These are phyloP conservation scores for Leccinum huronense DNA, from an alignment of 1,284 basidiomycete species.

Conservation along the genomic window DNA sequence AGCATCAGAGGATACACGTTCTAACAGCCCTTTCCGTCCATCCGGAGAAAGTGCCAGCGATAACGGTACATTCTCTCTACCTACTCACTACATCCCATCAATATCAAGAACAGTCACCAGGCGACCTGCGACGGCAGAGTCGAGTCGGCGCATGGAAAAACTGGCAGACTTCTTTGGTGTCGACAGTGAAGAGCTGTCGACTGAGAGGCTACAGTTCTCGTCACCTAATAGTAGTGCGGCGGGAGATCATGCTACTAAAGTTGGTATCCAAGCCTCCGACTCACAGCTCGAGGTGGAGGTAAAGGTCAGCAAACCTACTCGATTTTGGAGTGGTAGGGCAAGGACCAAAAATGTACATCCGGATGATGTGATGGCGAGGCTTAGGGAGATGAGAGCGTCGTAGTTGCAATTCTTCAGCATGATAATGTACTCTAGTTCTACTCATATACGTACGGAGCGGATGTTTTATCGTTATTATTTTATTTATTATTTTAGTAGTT, in stretches of 20 bases:
- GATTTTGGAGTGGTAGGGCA: slow-evolving; percentile 40
- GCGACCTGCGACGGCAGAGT: slow-evolving; percentile 10
- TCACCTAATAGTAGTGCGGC: slow-evolving; percentile 10
- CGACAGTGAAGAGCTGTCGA: slow-evolving; percentile 44
- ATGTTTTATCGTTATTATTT: not conserved
- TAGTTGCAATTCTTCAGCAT: slow-evolving; percentile 1
- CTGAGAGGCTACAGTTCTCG: not conserved
- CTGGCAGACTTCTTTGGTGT: slow-evolving; percentile 61
- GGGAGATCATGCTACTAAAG: slow-evolving; percentile 6
- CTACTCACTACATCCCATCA: not conserved
- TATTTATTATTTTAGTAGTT: not conserved
- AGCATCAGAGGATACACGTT: slow-evolving; percentile 3
- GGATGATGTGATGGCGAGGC: slow-evolving; percentile 46
- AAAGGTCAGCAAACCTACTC: slow-evolving; percentile 35
- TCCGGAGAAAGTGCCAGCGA: not conserved
- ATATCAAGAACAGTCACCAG: not conserved
- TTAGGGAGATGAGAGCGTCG: slow-evolving; percentile 48
- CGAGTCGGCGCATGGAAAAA: slow-evolving; percentile 40
- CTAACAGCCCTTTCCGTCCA: slow-evolving; percentile 1
- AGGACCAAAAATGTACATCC: slow-evolving; percentile 36
- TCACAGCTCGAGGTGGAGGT: slow-evolving; percentile 37
- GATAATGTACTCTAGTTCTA: not conserved
- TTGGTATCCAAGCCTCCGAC: slow-evolving; percentile 6
- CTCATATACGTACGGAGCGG: not conserved
- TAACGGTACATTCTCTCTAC: not conserved